phyloP scores from a whole-genome alignment of 2,329 filamentous ascomycete genomes.

The Penicillium verrucosum region DNA sequence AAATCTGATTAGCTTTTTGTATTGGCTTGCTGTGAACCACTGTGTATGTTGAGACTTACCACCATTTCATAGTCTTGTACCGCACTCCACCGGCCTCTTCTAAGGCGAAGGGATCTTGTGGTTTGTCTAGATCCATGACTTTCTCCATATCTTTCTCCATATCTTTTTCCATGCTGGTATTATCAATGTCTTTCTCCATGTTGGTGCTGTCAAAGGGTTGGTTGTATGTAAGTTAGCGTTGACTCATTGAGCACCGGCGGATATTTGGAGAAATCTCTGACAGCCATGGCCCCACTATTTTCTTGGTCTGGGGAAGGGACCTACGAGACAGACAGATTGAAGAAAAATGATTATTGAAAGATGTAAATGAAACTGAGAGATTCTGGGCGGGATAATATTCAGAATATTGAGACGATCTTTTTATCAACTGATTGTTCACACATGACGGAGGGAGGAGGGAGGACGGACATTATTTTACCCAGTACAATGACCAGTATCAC shows the following conservation, averaged over 20 bases:
- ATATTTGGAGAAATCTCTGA: background rate
- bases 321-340: background rate
- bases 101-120: constrained; percentile 34
- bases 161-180: background rate
- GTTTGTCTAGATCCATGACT: background rate
- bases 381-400: too few species aligned
- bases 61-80: constrained; percentile 50
- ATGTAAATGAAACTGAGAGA: background rate
- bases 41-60: constrained; percentile 15
- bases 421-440: background rate
- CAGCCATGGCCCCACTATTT: background rate
- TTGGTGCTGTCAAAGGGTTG: background rate
- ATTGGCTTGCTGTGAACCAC: background rate
- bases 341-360: background rate
- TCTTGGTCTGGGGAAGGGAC: background rate
- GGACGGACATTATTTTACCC: background rate
- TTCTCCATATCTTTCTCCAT: background rate
- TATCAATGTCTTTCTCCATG: background rate
- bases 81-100: constrained; percentile 42
- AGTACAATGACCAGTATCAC: background rate
- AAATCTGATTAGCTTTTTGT: constrained; percentile 1
- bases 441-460: background rate
- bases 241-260: background rate
- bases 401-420: too few species aligned
- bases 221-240: background rate